Evolutionary conservation across 352 stramenopile genomes (phyloP).

Genomic region (Globisporangium spinosum): DNA sequence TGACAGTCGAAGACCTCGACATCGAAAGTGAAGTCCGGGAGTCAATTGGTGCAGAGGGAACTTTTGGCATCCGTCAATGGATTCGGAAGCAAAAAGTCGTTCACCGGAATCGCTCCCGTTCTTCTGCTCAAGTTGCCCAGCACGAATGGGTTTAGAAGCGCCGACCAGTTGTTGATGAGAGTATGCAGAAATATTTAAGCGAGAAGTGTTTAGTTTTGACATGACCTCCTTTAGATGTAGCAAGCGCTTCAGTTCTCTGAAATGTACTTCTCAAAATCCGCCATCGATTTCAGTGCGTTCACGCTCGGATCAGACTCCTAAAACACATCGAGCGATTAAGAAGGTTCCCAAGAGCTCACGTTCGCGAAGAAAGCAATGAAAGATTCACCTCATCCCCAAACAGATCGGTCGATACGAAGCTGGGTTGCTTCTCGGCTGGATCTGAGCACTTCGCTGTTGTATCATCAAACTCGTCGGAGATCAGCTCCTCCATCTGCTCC

Average conservation of each 20-base stretch:
- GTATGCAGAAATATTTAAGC: conserved; percentile 12
- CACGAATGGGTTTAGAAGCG: conserved; percentile 72
- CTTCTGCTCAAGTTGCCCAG: conserved; percentile 35
- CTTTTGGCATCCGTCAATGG: conserved; percentile 78
- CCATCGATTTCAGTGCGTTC: conserved; percentile 25
- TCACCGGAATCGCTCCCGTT: conserved; percentile 68
- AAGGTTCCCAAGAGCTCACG: neutral
- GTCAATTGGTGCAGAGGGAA: conserved; percentile 71
- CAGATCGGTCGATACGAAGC: neutral
- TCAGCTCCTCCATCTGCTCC: conserved; percentile 45
- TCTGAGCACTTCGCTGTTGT: neutral
- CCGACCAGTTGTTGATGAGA: neutral
- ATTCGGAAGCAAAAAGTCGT: conserved; percentile 83
- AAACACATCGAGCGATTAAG: neutral
- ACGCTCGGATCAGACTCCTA: conserved; percentile 3
- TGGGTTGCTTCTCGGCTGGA: neutral
- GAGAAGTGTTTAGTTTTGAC: neutral
- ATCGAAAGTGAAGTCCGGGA: conserved; percentile 76
- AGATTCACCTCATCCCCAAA: conserved; percentile 6
- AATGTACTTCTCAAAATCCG: conserved; percentile 54
- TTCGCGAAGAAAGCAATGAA: neutral
- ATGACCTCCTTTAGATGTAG: neutral
- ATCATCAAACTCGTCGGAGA: conserved; percentile 9
- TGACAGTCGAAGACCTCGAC: conserved; percentile 55
- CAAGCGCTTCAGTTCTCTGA: conserved; percentile 29